Base-by-base conservation (phyloP, 2,329 filamentous ascomycete genomes). In the Thelonectria olida region DNA sequence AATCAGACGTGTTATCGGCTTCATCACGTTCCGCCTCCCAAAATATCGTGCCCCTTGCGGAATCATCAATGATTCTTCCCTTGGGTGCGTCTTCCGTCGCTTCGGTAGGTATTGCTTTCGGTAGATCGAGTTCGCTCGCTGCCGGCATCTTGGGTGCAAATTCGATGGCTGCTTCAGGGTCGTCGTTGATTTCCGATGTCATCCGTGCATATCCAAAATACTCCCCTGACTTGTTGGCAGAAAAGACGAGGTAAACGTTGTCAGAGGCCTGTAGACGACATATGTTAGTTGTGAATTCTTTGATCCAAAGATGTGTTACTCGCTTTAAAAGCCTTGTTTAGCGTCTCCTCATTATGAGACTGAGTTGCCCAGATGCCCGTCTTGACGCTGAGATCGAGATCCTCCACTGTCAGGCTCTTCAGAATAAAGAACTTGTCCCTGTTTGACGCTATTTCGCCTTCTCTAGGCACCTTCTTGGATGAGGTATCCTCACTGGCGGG, bases 171-270 rank as follows among this genome's bases (percentile, higher is more conserved):
- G 89, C 86, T 0, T 84, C 84, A 10, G 90, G 88, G 67, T 97
- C 91, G 55, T 94, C 86, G 68, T 91, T 89, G 71, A 97, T 97
- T 4, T 88, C 82, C 20, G 95, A 97, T 9, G 84, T 81, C 95
- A 98, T 98, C 36, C 91, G 88, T 19, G 94, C 95, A 73, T 97
- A 97, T 19, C 95, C 95, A 78, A 96, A 97, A 74, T 97, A 98
- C 76, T 97, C 95, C 12, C 95, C 95, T 0, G 95, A 97, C 73
- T 97, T 97, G 77, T 98, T 98, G 12, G 95, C 95, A 1, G 95
- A 98, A 76, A 98, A 98, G 13, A 98, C 88, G 27, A 98, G 82
- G 72, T 94, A 97, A 1, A 98, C 94, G 71, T 91, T 92, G 54
- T 96, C 92, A 13, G 89, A 87, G 9, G 83, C 81, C 93, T 97